These are phyloP conservation scores for Wilhelminamyces savonicus DNA, from an alignment of 805 yeast genomes.

Conservation along the genomic window DNA sequence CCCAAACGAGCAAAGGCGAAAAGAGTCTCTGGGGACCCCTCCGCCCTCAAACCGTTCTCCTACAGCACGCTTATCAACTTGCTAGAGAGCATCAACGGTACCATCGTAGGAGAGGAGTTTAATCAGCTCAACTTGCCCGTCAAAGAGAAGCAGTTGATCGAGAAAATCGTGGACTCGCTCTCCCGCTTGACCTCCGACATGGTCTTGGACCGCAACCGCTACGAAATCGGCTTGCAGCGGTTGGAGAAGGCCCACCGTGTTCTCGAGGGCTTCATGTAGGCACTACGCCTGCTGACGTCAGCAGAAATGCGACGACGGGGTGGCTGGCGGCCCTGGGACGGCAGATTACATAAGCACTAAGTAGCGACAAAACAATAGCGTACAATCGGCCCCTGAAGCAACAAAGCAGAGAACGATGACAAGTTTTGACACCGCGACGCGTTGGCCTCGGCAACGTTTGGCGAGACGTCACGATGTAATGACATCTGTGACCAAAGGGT, in stretches of 20 bases:
- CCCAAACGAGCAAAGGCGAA: slow-evolving; percentile 15
- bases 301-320: no score
- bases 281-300: no score
- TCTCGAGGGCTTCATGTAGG: slow-evolving; percentile 65
- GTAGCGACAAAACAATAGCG: no score
- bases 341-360: no score
- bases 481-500: no score
- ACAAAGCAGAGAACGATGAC: no score
- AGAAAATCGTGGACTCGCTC: slow-evolving; percentile 78
- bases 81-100: slow-evolving; percentile 54
- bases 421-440: no score
- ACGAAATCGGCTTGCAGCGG: slow-evolving; percentile 73
- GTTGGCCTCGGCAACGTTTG: no score
- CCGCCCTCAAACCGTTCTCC: slow-evolving; percentile 29
- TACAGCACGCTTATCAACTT: slow-evolving; percentile 44
- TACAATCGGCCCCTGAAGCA: no score
- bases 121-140: slow-evolving; percentile 65
- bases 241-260: slow-evolving; percentile 78
- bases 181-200: slow-evolving; percentile 86
- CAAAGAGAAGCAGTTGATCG: slow-evolving; percentile 73
- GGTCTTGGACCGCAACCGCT: slow-evolving; percentile 76
- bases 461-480: no score
- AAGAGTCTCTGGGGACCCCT: slow-evolving; percentile 4
- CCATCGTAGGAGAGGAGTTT: slow-evolving; percentile 65
- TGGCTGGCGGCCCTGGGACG: no score